Percentiles rank a stretch among this genome's conserved stretches.
These are phyloP conservation scores for Thelonectria discophora DNA, from an alignment of 2,329 filamentous ascomycete species.

Conservation along the genomic window DNA sequence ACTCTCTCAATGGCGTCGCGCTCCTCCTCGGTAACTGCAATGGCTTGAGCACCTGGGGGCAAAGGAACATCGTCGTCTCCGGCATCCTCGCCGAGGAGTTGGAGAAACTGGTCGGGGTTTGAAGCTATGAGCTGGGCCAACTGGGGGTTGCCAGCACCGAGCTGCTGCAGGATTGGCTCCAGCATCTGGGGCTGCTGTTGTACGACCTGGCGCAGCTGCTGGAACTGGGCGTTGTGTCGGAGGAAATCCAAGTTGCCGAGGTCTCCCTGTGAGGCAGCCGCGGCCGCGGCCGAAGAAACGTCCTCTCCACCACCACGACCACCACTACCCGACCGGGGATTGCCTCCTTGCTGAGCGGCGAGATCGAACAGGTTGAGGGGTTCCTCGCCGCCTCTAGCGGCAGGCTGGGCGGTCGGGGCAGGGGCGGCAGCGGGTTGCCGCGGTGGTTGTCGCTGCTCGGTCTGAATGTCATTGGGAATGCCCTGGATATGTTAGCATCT, in stretches of 20 bases:
- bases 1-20: conserved; percentile 96
- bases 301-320: conserved; percentile 47
- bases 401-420: conserved; percentile 50
- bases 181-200: conserved; percentile 99
- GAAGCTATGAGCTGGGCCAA: conserved; percentile 90
- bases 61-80: conserved; percentile 81
- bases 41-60: conserved; percentile 87
- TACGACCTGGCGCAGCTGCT: conserved; percentile 95
- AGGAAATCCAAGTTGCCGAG: conserved; percentile 90
- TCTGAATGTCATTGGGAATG: conserved; percentile 85
- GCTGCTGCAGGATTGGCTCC: conserved; percentile 95
- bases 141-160: conserved; percentile 93
- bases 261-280: conserved; percentile 60
- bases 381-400: conserved; percentile 63
- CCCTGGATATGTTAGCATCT: conserved; percentile 63
- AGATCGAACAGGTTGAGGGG: conserved; percentile 93
- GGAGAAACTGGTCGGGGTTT: conserved; percentile 93
- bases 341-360: conserved; percentile 76
- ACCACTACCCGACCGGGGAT: conserved; percentile 55
- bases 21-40: conserved; percentile 94
- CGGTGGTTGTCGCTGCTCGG: conserved; percentile 69
- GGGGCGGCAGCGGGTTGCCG: conserved; percentile 53
- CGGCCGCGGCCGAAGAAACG: conserved; percentile 51
- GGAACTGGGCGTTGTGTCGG: conserved; percentile 95
- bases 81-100: conserved; percentile 85